phyloP scores from a whole-genome alignment of 345 rosid species.

The Citrus maxima region DNA sequence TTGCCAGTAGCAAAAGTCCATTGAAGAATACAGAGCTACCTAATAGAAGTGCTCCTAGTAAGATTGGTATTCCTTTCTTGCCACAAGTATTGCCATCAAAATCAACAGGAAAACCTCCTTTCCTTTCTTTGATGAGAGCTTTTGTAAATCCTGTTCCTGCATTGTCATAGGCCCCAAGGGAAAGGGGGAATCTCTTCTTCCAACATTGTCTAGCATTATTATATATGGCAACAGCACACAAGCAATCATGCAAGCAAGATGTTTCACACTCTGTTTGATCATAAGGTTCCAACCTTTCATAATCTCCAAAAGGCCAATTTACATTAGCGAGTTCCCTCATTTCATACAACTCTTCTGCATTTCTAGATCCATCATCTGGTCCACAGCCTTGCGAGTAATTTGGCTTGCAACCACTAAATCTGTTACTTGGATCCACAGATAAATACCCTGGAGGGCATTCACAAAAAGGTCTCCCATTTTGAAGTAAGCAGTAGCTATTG shows the following conservation, averaged over 20 bases:
- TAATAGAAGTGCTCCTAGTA: constrained; percentile 12
- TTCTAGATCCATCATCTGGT: constrained; percentile 5
- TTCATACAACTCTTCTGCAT: constrained; percentile 16
- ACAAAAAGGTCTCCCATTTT: constrained; percentile 13
- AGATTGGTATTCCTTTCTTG: not conserved
- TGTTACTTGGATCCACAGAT: constrained; percentile 3
- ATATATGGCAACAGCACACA: constrained; percentile 14
- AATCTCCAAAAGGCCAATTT: constrained; percentile 10
- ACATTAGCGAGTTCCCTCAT: not conserved
- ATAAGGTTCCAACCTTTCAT: constrained; percentile 4
- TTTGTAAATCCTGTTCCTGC: not conserved
- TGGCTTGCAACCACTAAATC: constrained; percentile 16
- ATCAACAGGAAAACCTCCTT: not conserved
- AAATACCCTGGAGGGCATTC: constrained; percentile 23
- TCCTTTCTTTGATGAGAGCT: constrained; percentile 16
- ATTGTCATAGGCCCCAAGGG: not conserved
- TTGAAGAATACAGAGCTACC: constrained; percentile 17
- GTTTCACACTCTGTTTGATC: constrained; percentile 15
- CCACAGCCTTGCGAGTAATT: constrained; percentile 13
- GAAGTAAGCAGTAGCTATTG: constrained; percentile 21
- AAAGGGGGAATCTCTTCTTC: constrained; percentile 8
- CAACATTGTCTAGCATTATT: not conserved
- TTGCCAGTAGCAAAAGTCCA: not conserved
- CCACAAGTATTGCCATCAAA: not conserved
- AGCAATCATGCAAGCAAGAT: constrained; percentile 21